Base-by-base conservation (phyloP, 2,329 filamentous ascomycete genomes). In the Clonostachys chloroleuca region DNA sequence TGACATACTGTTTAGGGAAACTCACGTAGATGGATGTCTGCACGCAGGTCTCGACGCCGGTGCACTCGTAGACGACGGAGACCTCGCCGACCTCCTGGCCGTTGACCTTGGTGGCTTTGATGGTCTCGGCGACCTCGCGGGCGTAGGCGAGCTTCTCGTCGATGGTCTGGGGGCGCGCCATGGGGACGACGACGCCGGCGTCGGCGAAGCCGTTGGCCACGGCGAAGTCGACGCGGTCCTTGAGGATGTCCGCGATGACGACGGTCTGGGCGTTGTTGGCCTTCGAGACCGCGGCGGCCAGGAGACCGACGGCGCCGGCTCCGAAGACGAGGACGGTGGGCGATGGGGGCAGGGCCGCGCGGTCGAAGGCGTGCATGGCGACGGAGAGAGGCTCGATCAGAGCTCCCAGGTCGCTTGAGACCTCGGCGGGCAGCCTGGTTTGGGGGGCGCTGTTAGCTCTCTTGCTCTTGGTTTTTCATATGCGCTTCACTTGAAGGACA, bases 21-120 rank as follows among this genome's bases (percentile, higher is more conserved):
- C 71, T 62, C 52, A 78, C 77, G 56, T 87, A 92, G 47, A 92
- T 89, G 5, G 84, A 78, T 6, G 82, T 81, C 62, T 92, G 87
- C 56, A 90, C 73, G 56, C 87, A 92, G 0, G 81, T 80, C 59
- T 89, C 86, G 18, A 90, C 87, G 9, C 88, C 88, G 0, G 88
- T 92, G 60, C 87, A 91, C 67, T 92, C 87, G 58, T 87, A 90
- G 3, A 86, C 84, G 2, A 80, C 79, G 44, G 81, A 77, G 0
- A 87, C 77, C 58, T 89, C 83, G 0, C 71, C 80, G 50, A 87
- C 74, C 12, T 77, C 72, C 52, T 69, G 59, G 9, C 69, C 70
- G 1, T 59, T 56, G 3, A 68, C 60, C 34, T 54, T 51, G 1
- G 65, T 63, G 34, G 55, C 55, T 55, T 66, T 69, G 44, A 77